Base-by-base conservation (phyloP, 352 stramenopile species). In the Pythium plurisporium region DNA sequence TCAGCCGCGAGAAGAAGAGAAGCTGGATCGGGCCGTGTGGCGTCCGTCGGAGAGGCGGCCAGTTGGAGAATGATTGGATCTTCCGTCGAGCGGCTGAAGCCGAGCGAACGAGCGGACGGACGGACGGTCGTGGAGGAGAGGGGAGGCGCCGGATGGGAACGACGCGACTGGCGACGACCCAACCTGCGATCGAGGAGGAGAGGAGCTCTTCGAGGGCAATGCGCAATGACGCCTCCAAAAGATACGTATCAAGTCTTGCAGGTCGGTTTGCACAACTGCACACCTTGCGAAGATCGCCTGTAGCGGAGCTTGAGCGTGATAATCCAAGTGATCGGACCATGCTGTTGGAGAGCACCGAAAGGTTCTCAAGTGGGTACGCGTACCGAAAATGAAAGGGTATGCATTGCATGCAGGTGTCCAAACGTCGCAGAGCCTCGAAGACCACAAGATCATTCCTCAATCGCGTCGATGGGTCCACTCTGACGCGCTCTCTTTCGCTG, bases 151-250 rank as follows among this genome's bases (percentile, higher is more conserved):
- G 19, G 27, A 53, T 53, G 27, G 45, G n/a, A 41, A 41, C 14
- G 34, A 41, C 34, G 34, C 34, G 34, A 41, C 34, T 41, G 34
- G 34, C 34, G 34, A 17, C 34, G 19, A 40, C 12, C 34, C 8
- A 41, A n/a, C 34, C 5, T 10, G 8, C 9, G 14, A 41, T 6
- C n/a, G 9, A 36, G 34, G 22, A 20, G n/a, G 40, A 30, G 10
- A 17, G 10, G 25, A 52, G 41, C 38, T 59, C 22, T 15, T 51
- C 23, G 43, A 50, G 44, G 5, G 26, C 20, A 46, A 65, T 65
- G 58, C 58, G 58, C 58, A 65, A 65, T 67, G 47, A 38, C 49
- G 59, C 46, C 52, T 67, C 44, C 37, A 59, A 62, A 67, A 67
- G 59, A 67, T 67, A 62, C 59, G 59, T 17, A 67, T 67, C 14